A percentile compares a stretch with the other conserved stretches of the same genome.
These are phyloP conservation scores for Serendipita sp. DNA, from an alignment of 768 basidiomycete species.

Conservation along the genomic window DNA sequence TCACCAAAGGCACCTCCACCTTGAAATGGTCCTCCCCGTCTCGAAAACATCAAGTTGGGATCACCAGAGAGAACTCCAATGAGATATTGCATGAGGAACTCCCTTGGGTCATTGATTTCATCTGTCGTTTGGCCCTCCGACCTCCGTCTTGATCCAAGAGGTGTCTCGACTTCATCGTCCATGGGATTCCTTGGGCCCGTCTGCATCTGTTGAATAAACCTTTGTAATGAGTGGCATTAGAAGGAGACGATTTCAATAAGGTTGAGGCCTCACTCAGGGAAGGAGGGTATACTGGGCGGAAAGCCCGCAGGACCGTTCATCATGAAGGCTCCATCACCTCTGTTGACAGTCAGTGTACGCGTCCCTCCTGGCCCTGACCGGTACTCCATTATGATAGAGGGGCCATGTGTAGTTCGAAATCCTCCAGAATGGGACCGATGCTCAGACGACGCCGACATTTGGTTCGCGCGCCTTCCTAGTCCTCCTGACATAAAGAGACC, in stretches of 20 bases:
- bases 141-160: neutral
- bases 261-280: neutral
- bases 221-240: neutral
- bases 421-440: no score
- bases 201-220: neutral
- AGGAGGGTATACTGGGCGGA: neutral
- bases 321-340: neutral
- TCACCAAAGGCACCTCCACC: slow-evolving; percentile 42
- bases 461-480: no score
- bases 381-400: no score
- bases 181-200: neutral
- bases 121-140: neutral
- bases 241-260: neutral
- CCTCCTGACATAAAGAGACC: no score
- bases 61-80: neutral
- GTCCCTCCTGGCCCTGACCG: no score
- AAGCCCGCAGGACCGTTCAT: neutral
- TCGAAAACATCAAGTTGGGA: neutral
- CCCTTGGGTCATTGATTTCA: neutral
- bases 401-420: no score
- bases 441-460: no score
- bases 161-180: neutral
- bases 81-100: neutral
- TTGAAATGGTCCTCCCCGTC: neutral
- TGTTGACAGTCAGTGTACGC: no score